Base-by-base conservation (phyloP, 352 stramenopile species). In the Aphanomyces cochlioides region DNA sequence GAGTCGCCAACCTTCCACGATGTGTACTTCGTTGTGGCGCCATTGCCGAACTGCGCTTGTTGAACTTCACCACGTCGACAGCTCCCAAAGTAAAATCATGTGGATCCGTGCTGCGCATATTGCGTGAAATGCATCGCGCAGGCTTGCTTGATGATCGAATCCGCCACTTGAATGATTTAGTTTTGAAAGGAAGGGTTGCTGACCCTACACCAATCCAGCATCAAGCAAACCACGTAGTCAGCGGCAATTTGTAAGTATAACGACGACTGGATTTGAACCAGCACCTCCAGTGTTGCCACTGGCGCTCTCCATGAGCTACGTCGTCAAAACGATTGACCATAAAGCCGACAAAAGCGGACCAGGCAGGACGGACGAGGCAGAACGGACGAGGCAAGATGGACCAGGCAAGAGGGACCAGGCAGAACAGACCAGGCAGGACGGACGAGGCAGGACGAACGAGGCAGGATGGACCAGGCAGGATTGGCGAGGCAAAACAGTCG, bases 221-320 rank as follows among this genome's bases (percentile, higher is more conserved):
- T 53, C 1, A 53, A 53, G 2, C 45, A n/a, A n/a, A 19, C n/a
- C 13, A n/a, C 45, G 45, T 53, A 53, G n/a, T 19, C 13, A 53
- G 13, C 13, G 13, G 45, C 13, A 53, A 53, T 53, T n/a, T 53
- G 45, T 53, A 53, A 19, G 2, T 2, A 53, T 53, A 19, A 53
- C 45, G n/a, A 53, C n/a, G 45, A 53, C 45, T 53, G n/a, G 45
- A 53, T 19, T 53, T 53, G n/a, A 53, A 53, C 45, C 45, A 53
- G 45, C 45, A 53, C 45, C 45, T 53, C 45, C 45, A 53, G 45
- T 53, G 45, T 53, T 19, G 13, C 45, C 45, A 53, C 45, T 53
- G n/a, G 13, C n/a, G 2, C 45, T 53, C 45, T 53, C 45, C 45
- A 53, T 53, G 45, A 53, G 45, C 45, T 15, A n/a, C 45, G n/a